Base-by-base conservation (phyloP, 495 filamentous ascomycete genomes). In the Paragyromitra xinjiangensis region DNA sequence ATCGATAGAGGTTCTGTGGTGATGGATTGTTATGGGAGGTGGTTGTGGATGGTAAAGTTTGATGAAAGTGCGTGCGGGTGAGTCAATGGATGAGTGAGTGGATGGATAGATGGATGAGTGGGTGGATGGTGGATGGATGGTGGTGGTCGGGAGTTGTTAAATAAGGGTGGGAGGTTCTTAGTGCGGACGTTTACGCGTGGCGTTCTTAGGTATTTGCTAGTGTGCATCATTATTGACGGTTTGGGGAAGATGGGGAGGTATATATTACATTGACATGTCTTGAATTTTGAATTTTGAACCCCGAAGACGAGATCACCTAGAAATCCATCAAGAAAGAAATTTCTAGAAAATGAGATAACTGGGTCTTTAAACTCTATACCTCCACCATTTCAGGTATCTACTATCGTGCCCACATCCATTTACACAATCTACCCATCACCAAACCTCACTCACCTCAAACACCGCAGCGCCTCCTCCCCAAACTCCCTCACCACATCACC, bases 401-500 rank as follows among this genome's bases (percentile, higher is more conserved):
- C 14, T 16, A 48, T 48, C 48, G 7, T n/a, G 6, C n/a, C 3
- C 8, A 3, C 51, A 14, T 16, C 16, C 7, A 55, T 29, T 56
- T 24, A 56, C 22, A 19, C 12, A 24, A 9, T 11, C 9, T 9
- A 56, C 12, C 8, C 22, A 39, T 8, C 26, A 53, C 14, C 50
- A 42, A 6, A 14, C 44, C 16, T 12, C 11, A 48, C 19, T 56
- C 53, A 69, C 39, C 37, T 14, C 14, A 61, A 61, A 37, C 56
- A 61, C 24, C 48, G 37, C 16, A 40, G 9, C 0, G 37, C 50
- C 6, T 59, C 50, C 14, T 55, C 40, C n/a, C 66, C 50, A 37
- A 61, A 61, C 42, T 50, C 42, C 24, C 42, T 50, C n/a, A 50
- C 64, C 64, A 42, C 68, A 34, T 34, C 24, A 6, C 34, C 53